Base-by-base conservation (phyloP, 192 early-diverging fungal species). In the Linnemannia hyalina region DNA sequence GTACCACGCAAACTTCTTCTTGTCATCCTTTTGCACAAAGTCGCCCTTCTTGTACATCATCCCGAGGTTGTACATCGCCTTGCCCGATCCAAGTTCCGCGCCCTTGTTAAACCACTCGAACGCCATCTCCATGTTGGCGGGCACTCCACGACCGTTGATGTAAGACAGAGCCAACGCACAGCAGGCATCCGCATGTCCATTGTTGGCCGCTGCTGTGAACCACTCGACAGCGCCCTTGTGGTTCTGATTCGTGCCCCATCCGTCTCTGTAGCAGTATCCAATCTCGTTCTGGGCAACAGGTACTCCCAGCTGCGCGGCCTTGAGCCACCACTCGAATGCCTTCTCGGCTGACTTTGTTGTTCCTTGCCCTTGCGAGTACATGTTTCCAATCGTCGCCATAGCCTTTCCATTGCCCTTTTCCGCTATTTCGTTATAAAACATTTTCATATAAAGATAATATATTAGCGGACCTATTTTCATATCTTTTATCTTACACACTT, bases 81-180 rank as follows among this genome's bases (percentile, higher is more conserved):
- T 89, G 29, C 91, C 89, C 11, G 90, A 91, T 8, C 90, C 92
- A 32, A 91, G 85, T 76, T 94, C 88, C 4, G 96, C 94, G 23
- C 95, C 93, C 68, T 90, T 88, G 40, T 91, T 87, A 72, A 95
- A 91, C 88, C 95, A 92, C 35, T 91, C 81, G 15, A 95, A 88
- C 4, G 96, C 93, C 80, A 92, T 89, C 57, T 89, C 81, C 65
- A 83, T 76, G 70, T 92, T 88, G 76, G 87, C 89, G 32, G 88
- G 75, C 4, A 91, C 80, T 8, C 96, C 96, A 9, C 94, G 85
- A 2, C 95, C 96, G 84, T 96, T 94, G 81, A 96, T 95, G 73
- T 95, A 96, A 9, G 95, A 88, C 69, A 94, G 92, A 10, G 95
- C 96, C 32, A 97, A 88, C 6, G 94, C 95, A 82, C 95, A 96